phyloP scores from a whole-genome alignment of 2,329 filamentous ascomycete species.

The Fusarium verrucosum region DNA sequence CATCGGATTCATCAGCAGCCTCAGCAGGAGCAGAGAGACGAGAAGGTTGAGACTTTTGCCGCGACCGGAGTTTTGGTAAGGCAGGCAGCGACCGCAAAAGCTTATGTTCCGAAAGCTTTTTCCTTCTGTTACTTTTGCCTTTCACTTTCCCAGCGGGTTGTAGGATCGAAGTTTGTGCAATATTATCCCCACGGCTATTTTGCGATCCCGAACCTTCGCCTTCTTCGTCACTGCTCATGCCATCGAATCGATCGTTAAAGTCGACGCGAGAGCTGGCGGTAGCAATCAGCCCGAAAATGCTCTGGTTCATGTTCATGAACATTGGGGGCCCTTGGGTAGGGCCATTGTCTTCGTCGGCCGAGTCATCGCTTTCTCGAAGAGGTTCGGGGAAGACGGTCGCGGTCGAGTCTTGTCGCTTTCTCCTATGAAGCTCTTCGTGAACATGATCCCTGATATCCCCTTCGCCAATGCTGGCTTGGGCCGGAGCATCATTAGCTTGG shows the following conservation, averaged over 20 bases:
- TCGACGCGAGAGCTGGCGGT: constrained; percentile 85
- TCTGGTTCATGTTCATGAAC: constrained; percentile 87
- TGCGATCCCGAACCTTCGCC: constrained; percentile 63
- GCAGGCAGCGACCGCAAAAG: constrained; percentile 72
- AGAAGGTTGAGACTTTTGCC: constrained; percentile 55
- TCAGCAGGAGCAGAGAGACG: constrained; percentile 51
- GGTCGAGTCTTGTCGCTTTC: constrained; percentile 51
- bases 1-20: constrained; percentile 46
- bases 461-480: constrained; percentile 43
- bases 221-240: constrained; percentile 82
- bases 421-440: constrained; percentile 58
- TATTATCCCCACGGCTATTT: constrained; percentile 54
- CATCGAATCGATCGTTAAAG: constrained; percentile 83
- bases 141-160: constrained; percentile 47
- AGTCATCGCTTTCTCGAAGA: constrained; percentile 60
- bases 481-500: constrained; percentile 29
- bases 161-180: constrained; percentile 56
- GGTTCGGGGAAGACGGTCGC: constrained; percentile 60
- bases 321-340: constrained; percentile 58
- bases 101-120: constrained; percentile 71
- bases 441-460: constrained; percentile 52
- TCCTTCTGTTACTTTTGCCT: constrained; percentile 58
- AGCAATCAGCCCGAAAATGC: constrained; percentile 91
- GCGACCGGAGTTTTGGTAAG: constrained; percentile 59
- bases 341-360: constrained; percentile 59